A percentile compares a stretch with the other conserved stretches of the same genome.
These are phyloP conservation scores for Lyophyllum shimeji DNA, from an alignment of 768 basidiomycete species.

Conservation along the genomic window DNA sequence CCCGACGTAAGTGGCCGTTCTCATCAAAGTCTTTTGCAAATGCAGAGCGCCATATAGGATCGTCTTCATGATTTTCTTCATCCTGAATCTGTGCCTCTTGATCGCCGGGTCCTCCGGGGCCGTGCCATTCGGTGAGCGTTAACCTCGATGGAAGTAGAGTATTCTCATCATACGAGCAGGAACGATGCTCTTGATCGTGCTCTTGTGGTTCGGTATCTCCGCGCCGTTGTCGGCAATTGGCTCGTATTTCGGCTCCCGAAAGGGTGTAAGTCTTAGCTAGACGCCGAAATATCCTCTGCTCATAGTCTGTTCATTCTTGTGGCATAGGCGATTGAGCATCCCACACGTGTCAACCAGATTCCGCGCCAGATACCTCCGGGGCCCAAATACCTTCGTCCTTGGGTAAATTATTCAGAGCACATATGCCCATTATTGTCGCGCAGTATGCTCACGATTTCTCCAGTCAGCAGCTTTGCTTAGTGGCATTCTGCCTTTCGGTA, in stretches of 20 bases:
- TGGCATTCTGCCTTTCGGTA: constrained; percentile 90
- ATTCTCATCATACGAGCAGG: constrained; percentile 36
- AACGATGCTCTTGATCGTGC: constrained; percentile 80
- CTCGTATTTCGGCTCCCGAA: constrained; percentile 81
- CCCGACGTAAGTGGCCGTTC: constrained; percentile 62
- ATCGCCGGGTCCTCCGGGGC: constrained; percentile 88
- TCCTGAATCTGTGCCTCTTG: constrained; percentile 90
- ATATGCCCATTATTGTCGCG: constrained; percentile 4
- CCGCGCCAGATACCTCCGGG: constrained; percentile 93
- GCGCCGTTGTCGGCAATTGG: constrained; percentile 87
- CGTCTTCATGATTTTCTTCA: constrained; percentile 82
- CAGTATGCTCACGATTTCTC: not conserved
- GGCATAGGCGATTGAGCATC: constrained; percentile 67
- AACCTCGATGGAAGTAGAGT: not conserved
- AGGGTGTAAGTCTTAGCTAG: constrained; percentile 60
- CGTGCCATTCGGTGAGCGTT: constrained; percentile 80
- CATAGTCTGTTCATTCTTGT: not conserved
- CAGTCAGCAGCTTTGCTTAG: constrained; percentile 77
- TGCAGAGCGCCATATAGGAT: constrained; percentile 41
- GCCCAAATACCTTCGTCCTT: constrained; percentile 81
- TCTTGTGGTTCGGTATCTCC: constrained; percentile 93
- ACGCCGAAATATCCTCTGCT: not conserved
- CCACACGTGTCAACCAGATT: constrained; percentile 88
- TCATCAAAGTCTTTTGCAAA: not conserved
- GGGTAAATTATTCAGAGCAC: constrained; percentile 46